Evolutionary conservation across 176 grass and related monocot genomes (phyloP).

Genomic region (Cenchrus purpureus): DNA sequence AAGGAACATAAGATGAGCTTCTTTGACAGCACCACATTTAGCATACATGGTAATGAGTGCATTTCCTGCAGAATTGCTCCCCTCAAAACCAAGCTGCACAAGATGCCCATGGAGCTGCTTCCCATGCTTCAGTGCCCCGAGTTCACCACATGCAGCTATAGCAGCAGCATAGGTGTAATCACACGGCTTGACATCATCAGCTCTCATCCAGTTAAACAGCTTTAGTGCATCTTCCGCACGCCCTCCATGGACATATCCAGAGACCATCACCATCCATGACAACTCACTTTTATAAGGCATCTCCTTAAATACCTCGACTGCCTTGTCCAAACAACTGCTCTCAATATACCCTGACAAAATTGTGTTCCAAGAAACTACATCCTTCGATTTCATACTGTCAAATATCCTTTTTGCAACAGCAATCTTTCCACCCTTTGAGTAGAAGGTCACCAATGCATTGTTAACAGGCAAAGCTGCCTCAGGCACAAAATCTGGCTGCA

Average conservation of each 20-base stretch:
- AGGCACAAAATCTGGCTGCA: conserved; percentile 60
- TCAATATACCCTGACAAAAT: conserved; percentile 81
- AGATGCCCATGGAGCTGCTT: conserved; percentile 81
- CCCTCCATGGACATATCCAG: conserved; percentile 78
- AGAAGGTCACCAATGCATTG: conserved; percentile 82
- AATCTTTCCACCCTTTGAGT: conserved; percentile 65
- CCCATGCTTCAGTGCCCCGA: conserved; percentile 63
- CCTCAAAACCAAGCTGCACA: conserved; percentile 66
- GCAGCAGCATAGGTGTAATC: conserved; percentile 79
- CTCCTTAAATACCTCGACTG: conserved; percentile 62
- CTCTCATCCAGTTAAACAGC: conserved; percentile 69
- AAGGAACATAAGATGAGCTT: conserved; percentile 63
- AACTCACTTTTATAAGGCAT: conserved; percentile 83
- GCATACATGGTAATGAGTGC: conserved; percentile 91
- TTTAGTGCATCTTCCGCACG: conserved; percentile 68
- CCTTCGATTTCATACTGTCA: conserved; percentile 61
- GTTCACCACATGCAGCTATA: conserved; percentile 79
- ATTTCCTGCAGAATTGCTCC: conserved; percentile 82
- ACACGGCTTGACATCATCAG: conserved; percentile 57
- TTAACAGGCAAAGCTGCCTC: conserved; percentile 71
- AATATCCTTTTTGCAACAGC: conserved; percentile 64
- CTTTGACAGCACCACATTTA: conserved; percentile 75
- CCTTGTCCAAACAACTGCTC: conserved; percentile 49
- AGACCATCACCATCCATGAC: conserved; percentile 94
- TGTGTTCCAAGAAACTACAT: conserved; percentile 90